Conservation (phyloP, 2,329 filamentous ascomycete genomes). For the Fusarium keratoplasticum region DNA sequence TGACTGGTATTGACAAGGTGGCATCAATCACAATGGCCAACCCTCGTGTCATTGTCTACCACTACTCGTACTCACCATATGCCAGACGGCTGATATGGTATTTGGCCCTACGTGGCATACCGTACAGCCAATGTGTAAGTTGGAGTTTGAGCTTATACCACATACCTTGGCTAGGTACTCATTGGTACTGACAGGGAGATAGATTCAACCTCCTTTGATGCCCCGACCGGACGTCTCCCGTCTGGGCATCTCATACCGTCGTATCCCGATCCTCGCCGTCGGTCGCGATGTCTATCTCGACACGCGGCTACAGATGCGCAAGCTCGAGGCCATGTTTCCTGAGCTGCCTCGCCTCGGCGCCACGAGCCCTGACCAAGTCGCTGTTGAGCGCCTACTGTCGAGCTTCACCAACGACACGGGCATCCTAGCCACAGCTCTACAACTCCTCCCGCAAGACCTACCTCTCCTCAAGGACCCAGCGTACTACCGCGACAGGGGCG, state of each 20-base stretch:
- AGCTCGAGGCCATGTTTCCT: slow-evolving; percentile 69
- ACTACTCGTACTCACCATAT: slow-evolving; percentile 75
- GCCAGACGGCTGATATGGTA: slow-evolving; percentile 75
- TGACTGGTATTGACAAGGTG: not conserved
- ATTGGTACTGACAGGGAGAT: not conserved
- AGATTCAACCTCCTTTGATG: slow-evolving; percentile 74
- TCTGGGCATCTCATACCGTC: slow-evolving; percentile 74
- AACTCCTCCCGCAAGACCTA: slow-evolving; percentile 67
- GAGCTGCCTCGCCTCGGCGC: slow-evolving; percentile 53
- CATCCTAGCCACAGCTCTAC: slow-evolving; percentile 64
- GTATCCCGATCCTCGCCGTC: slow-evolving; percentile 76
- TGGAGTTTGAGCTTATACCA: not conserved
- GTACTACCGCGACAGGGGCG: slow-evolving; percentile 69
- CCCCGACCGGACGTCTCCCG: slow-evolving; percentile 73
- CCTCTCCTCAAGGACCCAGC: slow-evolving; percentile 66
- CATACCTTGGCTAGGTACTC: not conserved
- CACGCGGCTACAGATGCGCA: slow-evolving; percentile 74
- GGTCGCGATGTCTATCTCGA: slow-evolving; percentile 77
- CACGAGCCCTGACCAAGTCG: slow-evolving; percentile 53
- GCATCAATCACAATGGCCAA: slow-evolving; percentile 29
- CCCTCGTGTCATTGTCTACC: slow-evolving; percentile 67
- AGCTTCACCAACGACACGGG: slow-evolving; percentile 66
- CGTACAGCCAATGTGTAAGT: slow-evolving; percentile 75
- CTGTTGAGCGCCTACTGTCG: slow-evolving; percentile 67
- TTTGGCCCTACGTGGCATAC: slow-evolving; percentile 72